Conservation (phyloP, 345 rosid genomes). For the Bruguiera sexangula region DNA sequence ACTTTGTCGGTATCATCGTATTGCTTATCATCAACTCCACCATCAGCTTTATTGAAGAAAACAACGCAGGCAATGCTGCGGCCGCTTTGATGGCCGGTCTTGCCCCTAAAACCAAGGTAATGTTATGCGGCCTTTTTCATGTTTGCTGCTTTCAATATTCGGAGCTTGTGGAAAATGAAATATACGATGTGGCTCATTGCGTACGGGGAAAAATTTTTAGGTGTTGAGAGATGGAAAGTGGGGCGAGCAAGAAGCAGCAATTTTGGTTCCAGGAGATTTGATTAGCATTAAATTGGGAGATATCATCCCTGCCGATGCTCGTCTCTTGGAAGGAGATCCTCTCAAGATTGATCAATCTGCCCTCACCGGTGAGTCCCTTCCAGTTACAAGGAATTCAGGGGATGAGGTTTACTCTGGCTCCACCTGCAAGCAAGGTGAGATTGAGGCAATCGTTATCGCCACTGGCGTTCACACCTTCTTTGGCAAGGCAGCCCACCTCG, state of each 20-base stretch:
- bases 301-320: conserved; percentile 88
- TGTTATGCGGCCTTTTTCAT: background rate
- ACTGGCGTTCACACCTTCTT: conserved; percentile 95
- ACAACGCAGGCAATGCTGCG: conserved; percentile 93
- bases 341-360: conserved; percentile 90
- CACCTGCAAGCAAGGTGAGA: conserved; percentile 94
- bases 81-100: conserved; percentile 97
- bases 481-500: conserved; percentile 95
- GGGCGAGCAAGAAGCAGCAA: conserved; percentile 76
- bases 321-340: conserved; percentile 88
- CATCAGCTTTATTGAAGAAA: conserved; percentile 89
- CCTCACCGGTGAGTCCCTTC: conserved; percentile 88
- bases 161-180: background rate
- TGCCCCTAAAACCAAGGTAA: conserved; percentile 82
- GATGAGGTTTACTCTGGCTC: conserved; percentile 83
- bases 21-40: conserved; percentile 85
- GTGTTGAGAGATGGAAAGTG: conserved; percentile 82
- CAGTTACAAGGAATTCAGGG: conserved; percentile 65
- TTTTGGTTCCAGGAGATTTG: conserved; percentile 85
- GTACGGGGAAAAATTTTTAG: conserved; percentile 18
- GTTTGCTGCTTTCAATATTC: background rate
- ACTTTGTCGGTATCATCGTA: conserved; percentile 68
- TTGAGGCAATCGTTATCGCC: conserved; percentile 88
- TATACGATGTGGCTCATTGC: background rate
- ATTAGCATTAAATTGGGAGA: conserved; percentile 91